Conservation (phyloP, 805 yeast genomes). For the Candida fluviatilis region DNA sequence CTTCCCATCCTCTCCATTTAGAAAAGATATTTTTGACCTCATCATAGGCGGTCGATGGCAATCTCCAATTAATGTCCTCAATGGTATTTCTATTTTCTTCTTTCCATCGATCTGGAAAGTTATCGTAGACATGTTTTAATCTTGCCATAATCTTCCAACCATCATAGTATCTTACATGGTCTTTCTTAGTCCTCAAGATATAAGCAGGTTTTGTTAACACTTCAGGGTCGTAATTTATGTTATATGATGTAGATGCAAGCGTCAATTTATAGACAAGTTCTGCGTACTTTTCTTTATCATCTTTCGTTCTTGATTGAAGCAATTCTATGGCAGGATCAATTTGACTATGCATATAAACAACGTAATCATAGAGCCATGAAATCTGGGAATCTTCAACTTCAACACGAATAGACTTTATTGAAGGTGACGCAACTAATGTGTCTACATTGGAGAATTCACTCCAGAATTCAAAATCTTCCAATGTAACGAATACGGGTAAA, state of each 20-base stretch:
- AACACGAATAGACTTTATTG: constrained; percentile 16
- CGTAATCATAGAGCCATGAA: constrained; percentile 19
- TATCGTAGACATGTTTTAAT: constrained; percentile 65
- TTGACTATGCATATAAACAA: constrained; percentile 8
- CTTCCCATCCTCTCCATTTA: constrained; percentile 92
- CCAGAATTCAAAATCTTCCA: constrained; percentile 38
- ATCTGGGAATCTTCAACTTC: constrained; percentile 17
- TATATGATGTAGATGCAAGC: constrained; percentile 32
- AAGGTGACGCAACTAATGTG: background rate
- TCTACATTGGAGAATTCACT: constrained; percentile 16
- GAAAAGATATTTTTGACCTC: constrained; percentile 58
- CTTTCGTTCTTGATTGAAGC: constrained; percentile 12
- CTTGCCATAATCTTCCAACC: constrained; percentile 86
- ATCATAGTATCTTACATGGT: constrained; percentile 75
- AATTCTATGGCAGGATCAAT: constrained; percentile 13
- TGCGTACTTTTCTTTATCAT: constrained; percentile 14
- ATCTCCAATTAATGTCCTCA: constrained; percentile 30
- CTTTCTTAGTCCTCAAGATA: constrained; percentile 62
- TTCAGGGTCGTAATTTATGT: constrained; percentile 78
- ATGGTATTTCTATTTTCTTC: constrained; percentile 26
- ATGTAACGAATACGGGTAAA: constrained; percentile 11
- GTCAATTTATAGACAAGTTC: constrained; percentile 42
- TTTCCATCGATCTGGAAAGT: constrained; percentile 54
- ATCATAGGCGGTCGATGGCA: constrained; percentile 50
- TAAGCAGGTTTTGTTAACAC: constrained; percentile 88